These are phyloP conservation scores for Ceratocystis cubensis DNA, from an alignment of 2,329 filamentous ascomycete genomes.

Conservation along the genomic window DNA sequence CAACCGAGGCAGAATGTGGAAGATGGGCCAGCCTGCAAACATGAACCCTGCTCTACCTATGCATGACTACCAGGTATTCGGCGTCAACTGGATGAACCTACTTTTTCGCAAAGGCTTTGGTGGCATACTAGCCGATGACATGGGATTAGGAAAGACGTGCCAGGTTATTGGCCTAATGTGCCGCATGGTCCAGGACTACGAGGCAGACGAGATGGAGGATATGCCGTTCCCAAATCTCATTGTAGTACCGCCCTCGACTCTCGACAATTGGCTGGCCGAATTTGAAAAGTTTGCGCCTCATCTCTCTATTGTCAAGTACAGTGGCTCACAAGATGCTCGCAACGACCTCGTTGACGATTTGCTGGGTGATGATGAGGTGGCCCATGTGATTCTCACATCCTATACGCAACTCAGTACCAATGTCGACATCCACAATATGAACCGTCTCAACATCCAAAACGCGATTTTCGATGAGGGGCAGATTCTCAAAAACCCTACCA, in stretches of 20 bases:
- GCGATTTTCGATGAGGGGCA: constrained; percentile 90
- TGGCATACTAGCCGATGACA: constrained; percentile 91
- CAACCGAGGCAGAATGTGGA: constrained; percentile 14
- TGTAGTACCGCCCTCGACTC: constrained; percentile 81
- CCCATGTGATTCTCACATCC: constrained; percentile 47
- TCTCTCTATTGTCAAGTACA: constrained; percentile 59
- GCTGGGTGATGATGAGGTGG: constrained; percentile 40
- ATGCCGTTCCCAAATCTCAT: constrained; percentile 63
- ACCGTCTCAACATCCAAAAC: constrained; percentile 37
- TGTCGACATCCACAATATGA: constrained; percentile 40
- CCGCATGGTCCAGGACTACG: constrained; percentile 58
- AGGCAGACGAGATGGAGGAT: constrained; percentile 26
- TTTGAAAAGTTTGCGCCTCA: constrained; percentile 75
- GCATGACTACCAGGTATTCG: constrained; percentile 89
- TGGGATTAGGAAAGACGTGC: constrained; percentile 93
- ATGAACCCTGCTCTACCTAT: constrained; percentile 67
- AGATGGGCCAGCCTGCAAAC: constrained; percentile 51
- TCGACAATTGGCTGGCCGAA: constrained; percentile 92
- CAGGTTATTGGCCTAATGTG: constrained; percentile 89
- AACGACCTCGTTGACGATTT: constrained; percentile 53
- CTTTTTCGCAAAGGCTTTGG: constrained; percentile 69
- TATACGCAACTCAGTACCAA: constrained; percentile 46
- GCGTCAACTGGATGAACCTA: constrained; percentile 85
- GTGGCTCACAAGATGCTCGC: constrained; percentile 54
- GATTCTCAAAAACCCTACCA: constrained; percentile 76